A percentile compares a stretch with the other conserved stretches of the same genome.
Evolutionary conservation across 2,329 filamentous ascomycete genomes (phyloP).

Genomic region (Aspergillus novoparasiticus): DNA sequence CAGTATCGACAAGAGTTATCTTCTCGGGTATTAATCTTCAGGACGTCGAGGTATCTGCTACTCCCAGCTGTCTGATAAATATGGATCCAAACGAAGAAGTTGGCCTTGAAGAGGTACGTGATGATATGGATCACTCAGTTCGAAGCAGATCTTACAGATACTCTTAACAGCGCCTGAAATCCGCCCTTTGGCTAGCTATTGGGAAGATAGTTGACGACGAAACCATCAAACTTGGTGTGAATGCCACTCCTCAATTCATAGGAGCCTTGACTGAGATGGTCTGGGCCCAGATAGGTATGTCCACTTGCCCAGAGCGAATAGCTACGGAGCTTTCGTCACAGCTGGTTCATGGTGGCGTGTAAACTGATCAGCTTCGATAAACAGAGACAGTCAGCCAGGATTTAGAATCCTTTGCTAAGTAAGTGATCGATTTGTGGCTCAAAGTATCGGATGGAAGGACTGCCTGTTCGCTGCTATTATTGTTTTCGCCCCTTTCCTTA

Average conservation of each 20-base stretch:
- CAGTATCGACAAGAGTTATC: neutral
- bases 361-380: slow-evolving; percentile 9
- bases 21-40: neutral
- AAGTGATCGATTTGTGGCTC: slow-evolving; percentile 19
- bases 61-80: neutral
- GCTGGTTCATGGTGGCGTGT: neutral
- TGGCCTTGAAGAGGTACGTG: slow-evolving; percentile 37
- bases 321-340: neutral
- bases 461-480: neutral
- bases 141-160: neutral
- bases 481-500: neutral
- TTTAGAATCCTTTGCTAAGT: slow-evolving; percentile 65
- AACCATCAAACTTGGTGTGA: slow-evolving; percentile 70
- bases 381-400: slow-evolving; percentile 60
- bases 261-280: slow-evolving; percentile 82
- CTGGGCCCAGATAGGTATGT: slow-evolving; percentile 79
- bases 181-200: slow-evolving; percentile 80
- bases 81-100: slow-evolving; percentile 35
- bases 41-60: neutral
- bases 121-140: neutral
- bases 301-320: slow-evolving; percentile 4
- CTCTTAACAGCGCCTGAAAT: slow-evolving; percentile 71
- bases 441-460: neutral
- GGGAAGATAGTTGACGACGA: slow-evolving; percentile 89
- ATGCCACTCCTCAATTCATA: slow-evolving; percentile 90